These are phyloP conservation scores for Claviceps quebecensis DNA, from an alignment of 2,329 filamentous ascomycete species.

Conservation along the genomic window DNA sequence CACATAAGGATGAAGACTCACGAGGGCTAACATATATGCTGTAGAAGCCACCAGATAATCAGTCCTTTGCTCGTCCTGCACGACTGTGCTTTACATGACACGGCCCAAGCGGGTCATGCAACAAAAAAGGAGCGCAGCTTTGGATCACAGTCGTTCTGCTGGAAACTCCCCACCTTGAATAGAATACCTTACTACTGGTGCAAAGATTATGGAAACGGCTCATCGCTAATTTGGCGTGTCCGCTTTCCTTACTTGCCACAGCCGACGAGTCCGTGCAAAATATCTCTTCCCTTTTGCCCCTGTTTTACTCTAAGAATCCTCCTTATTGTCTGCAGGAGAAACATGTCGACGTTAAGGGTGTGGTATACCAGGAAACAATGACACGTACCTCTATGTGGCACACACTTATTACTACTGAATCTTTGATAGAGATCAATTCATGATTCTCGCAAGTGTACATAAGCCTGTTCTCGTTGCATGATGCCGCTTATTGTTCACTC, in stretches of 20 bases:
- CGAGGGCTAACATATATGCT: background rate
- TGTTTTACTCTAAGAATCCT: background rate
- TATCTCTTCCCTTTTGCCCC: background rate
- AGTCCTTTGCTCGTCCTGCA: background rate
- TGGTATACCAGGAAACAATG: slow-evolving; percentile 6
- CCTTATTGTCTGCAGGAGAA: background rate
- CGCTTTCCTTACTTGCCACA: background rate
- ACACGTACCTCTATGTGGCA: slow-evolving; percentile 1
- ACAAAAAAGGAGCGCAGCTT: too few species aligned
- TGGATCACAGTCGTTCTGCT: too few species aligned
- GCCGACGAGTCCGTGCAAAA: background rate
- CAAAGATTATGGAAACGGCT: too few species aligned
- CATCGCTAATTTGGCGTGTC: too few species aligned
- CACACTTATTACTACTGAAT: background rate
- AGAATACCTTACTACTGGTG: too few species aligned
- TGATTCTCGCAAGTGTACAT: background rate
- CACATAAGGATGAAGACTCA: background rate
- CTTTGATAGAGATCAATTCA: background rate
- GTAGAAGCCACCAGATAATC: background rate
- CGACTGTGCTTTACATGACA: too few species aligned
- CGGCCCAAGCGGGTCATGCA: too few species aligned
- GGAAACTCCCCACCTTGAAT: too few species aligned
- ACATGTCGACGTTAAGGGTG: slow-evolving; percentile 6
- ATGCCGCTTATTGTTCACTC: background rate
- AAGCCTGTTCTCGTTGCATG: background rate